A percentile compares a stretch with the other conserved stretches of the same genome.
These are phyloP conservation scores for Lactarius pseudohatsudake DNA, from an alignment of 768 basidiomycete species.

Conservation along the genomic window DNA sequence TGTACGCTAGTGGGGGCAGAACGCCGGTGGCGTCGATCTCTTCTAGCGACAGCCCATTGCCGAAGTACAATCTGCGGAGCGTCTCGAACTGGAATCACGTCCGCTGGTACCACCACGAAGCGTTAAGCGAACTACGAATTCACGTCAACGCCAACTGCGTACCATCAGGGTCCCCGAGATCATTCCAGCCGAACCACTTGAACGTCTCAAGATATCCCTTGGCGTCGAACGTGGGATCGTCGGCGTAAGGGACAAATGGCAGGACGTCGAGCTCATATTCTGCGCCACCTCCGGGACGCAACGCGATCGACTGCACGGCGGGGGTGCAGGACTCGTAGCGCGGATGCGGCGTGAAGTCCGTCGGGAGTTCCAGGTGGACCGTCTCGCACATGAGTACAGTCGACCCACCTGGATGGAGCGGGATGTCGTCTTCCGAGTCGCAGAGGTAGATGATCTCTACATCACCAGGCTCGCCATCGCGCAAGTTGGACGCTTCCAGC, in stretches of 20 bases:
- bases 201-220: slow-evolving; percentile 44
- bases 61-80: slow-evolving; percentile 42
- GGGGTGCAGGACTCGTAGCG: slow-evolving; percentile 61
- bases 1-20: slow-evolving; percentile 40
- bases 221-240: slow-evolving; percentile 55
- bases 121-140: background rate
- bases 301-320: slow-evolving; percentile 44
- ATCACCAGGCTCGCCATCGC: slow-evolving; percentile 1
- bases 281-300: background rate
- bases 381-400: slow-evolving; percentile 9
- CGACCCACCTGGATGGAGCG: background rate
- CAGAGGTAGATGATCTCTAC: slow-evolving; percentile 12
- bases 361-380: background rate
- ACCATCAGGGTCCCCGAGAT: slow-evolving; percentile 43
- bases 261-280: slow-evolving; percentile 51
- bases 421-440: slow-evolving; percentile 21
- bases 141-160: slow-evolving; percentile 28
- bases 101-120: slow-evolving; percentile 37
- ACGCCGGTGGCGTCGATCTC: slow-evolving; percentile 51
- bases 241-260: slow-evolving; percentile 61
- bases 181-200: slow-evolving; percentile 52
- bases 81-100: slow-evolving; percentile 56
- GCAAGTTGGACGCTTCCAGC: background rate
- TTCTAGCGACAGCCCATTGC: slow-evolving; percentile 40
- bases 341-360: slow-evolving; percentile 34